These are phyloP conservation scores for Pseudomassariella vexata DNA, from an alignment of 2,329 filamentous ascomycete species.

Conservation along the genomic window DNA sequence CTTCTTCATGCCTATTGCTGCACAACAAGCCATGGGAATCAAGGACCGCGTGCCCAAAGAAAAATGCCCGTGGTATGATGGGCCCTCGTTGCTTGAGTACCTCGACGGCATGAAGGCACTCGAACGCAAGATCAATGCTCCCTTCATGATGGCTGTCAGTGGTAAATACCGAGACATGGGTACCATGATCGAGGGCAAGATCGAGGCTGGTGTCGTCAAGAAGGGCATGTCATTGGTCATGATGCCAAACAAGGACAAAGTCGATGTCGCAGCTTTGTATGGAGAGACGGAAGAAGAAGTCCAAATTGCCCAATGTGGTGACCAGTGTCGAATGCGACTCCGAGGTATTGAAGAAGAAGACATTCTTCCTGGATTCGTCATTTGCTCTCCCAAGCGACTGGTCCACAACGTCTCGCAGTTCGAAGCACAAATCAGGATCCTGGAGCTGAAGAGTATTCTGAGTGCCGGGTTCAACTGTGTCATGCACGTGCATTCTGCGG, in stretches of 20 bases:
- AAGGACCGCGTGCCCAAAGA: slow-evolving; percentile 79
- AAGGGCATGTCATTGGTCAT: slow-evolving; percentile 81
- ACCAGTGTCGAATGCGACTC: slow-evolving; percentile 87
- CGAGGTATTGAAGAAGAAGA: slow-evolving; percentile 97
- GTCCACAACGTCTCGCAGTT: slow-evolving; percentile 87
- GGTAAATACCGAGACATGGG: slow-evolving; percentile 97
- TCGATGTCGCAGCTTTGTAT: slow-evolving; percentile 80
- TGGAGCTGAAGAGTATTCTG: slow-evolving; percentile 91
- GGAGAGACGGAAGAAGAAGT: slow-evolving; percentile 96
- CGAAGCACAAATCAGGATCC: slow-evolving; percentile 92
- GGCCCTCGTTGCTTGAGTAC: slow-evolving; percentile 88
- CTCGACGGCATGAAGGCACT: slow-evolving; percentile 90
- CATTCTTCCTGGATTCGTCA: slow-evolving; percentile 88
- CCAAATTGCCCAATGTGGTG: slow-evolving; percentile 74
- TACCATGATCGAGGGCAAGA: slow-evolving; percentile 95
- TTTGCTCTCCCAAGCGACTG: slow-evolving; percentile 89
- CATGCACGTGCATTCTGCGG: slow-evolving; percentile 92
- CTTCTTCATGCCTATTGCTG: slow-evolving; percentile 93
- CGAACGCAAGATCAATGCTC: slow-evolving; percentile 92
- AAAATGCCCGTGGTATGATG: slow-evolving; percentile 75
- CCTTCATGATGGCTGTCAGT: slow-evolving; percentile 98
- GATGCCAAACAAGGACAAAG: slow-evolving; percentile 88
- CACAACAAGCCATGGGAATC: slow-evolving; percentile 79
- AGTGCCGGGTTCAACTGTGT: slow-evolving; percentile 97
- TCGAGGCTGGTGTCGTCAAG: slow-evolving; percentile 90